Evolutionary conservation across 2,329 filamentous ascomycete genomes (phyloP), one percentile per base, ranked within the genome.

Genomic region (Aspergillus phoenicis): DNA sequence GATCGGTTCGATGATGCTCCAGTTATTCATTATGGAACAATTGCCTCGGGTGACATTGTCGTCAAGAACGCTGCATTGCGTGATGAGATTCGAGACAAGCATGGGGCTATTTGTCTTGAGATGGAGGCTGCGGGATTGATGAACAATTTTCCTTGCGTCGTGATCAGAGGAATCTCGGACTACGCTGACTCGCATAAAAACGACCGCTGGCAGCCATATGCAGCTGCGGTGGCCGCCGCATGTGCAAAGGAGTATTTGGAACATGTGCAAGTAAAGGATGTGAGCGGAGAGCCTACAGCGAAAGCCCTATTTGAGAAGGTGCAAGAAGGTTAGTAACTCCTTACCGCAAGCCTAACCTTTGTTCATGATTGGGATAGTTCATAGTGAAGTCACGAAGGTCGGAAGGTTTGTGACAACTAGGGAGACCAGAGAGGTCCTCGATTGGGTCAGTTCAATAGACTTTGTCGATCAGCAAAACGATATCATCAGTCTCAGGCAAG

Each of bases 121-220:
- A 57, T 54, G 57, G 52, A 62, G 30, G 48, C 53, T 2, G 52
- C 57, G 5, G 57, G 57, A 0, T 24, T 62, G 0, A 39, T 48
- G 22, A 41, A 57, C 8, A 45, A 10, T 13, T 59, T 59, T 5
- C 48, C 36, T 0, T 63, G 62, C n/a, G 20, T 61, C 1, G 47
- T 58, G 0, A 59, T 63, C 6, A 45, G 62, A 2, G 59, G 61
- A 0, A 59, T 63, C 8, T 63, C 43, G 3, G 55, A 59, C 11
- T 63, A 63, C n/a, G 33, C 58, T 0, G 61, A 63, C 10, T 54
- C 61, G 1, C 61, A 63, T 36, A 59, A 59, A 15, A 59, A 49
- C 5, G 41, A 61, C 5, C 10, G 13, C 5, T 63, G 62, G 62
- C 38, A 61, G 43, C 36, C 28, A 2, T 59, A 53, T 39, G 62